A percentile compares a stretch with the other conserved stretches of the same genome.
Conservation (phyloP, 345 rosid genomes). For the Salix koriyanagi region DNA sequence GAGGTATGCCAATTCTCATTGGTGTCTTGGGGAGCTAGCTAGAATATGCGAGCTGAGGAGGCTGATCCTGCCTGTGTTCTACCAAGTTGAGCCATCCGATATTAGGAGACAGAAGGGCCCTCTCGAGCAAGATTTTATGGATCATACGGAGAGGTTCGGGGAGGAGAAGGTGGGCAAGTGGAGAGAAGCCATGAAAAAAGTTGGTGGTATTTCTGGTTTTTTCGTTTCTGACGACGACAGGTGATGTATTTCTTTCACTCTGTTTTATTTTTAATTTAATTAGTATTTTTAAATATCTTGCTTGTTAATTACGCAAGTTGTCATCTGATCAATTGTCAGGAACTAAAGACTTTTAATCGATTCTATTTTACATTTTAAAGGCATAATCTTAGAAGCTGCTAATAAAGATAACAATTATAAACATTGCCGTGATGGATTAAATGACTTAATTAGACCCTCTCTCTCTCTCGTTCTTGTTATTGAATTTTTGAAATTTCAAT, state of each 20-base stretch:
- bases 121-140: slow-evolving; percentile 29
- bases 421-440: too few relatives aligned
- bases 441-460: too few relatives aligned
- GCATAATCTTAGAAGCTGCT: too few relatives aligned
- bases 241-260: not conserved
- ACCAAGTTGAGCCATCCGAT: slow-evolving; percentile 42
- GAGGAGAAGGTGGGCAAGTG: slow-evolving; percentile 25
- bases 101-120: slow-evolving; percentile 39
- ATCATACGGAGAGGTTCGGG: slow-evolving; percentile 19
- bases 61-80: slow-evolving; percentile 47
- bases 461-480: too few relatives aligned
- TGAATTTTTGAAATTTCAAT: too few relatives aligned
- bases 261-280: not conserved
- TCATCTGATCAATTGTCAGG: too few relatives aligned
- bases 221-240: not conserved
- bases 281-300: not conserved
- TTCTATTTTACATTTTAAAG: too few relatives aligned
- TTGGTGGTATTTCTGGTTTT: slow-evolving; percentile 38
- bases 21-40: slow-evolving; percentile 53
- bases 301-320: too few relatives aligned
- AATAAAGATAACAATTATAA: too few relatives aligned
- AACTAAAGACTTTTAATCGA: too few relatives aligned
- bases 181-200: slow-evolving; percentile 40
- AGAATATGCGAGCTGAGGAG: slow-evolving; percentile 33
- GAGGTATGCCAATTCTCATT: slow-evolving; percentile 36